Conservation (phyloP, 2,329 filamentous ascomycete genomes). For the Cryphonectria naterciae region DNA sequence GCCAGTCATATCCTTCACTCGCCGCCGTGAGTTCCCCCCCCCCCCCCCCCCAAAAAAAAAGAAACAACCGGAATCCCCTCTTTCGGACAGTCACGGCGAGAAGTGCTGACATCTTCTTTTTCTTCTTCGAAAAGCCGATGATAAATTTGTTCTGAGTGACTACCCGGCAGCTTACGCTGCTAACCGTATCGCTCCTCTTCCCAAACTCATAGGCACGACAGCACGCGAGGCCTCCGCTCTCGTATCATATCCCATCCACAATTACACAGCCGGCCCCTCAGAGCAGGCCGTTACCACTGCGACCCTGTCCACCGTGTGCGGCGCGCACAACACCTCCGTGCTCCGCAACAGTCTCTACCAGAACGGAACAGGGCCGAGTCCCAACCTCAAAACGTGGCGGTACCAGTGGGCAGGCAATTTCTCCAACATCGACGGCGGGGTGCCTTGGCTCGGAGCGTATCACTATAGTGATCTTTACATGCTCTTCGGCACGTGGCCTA, state of each 20-base stretch:
- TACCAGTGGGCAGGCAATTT: conserved; percentile 29
- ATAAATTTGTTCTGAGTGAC: conserved; percentile 37
- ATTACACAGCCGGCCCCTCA: conserved; percentile 19
- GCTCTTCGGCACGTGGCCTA: conserved; percentile 22
- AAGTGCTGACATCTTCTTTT: background rate
- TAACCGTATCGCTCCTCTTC: conserved; percentile 7
- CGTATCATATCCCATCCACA: conserved; percentile 13
- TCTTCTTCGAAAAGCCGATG: conserved; percentile 31
- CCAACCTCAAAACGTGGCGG: conserved; percentile 19
- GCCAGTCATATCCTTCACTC: conserved; percentile 15
- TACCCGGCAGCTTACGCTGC: conserved; percentile 33
- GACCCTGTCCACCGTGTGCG: conserved; percentile 11
- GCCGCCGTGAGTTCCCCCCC: conserved; percentile 2
- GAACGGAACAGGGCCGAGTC: conserved; percentile 9
- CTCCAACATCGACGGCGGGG: conserved; percentile 19
- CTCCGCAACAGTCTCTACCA: conserved; percentile 16
- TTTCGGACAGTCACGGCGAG: background rate
- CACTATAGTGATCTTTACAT: conserved; percentile 24
- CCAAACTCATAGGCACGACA: conserved; percentile 23
- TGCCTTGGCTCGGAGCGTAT: conserved; percentile 26
- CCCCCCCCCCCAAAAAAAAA: conserved; percentile 26
- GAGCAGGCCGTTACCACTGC: conserved; percentile 13
- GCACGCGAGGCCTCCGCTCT: conserved; percentile 19
- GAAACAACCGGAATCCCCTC: background rate
- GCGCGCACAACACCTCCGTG: conserved; percentile 21